Conservation (phyloP, 345 rosid species). For the Hibiscus tridactylites region DNA sequence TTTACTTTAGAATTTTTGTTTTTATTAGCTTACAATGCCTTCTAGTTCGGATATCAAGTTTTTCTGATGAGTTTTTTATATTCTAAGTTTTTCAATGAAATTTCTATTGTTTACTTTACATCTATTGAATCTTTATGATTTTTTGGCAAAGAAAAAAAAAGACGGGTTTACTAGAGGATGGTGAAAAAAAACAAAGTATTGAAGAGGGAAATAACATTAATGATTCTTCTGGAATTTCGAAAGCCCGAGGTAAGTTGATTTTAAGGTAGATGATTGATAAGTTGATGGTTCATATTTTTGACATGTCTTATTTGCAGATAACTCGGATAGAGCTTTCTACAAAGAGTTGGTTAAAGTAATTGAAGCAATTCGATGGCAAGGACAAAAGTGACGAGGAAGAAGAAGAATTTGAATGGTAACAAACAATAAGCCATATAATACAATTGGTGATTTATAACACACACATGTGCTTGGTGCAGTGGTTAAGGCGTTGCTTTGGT, state of each 20-base stretch:
- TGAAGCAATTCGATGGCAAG: too few relatives aligned
- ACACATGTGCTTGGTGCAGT: too few relatives aligned
- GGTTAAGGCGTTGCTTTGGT: too few relatives aligned
- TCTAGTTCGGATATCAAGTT: not conserved
- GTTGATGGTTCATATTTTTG: not conserved
- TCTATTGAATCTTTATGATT: not conserved
- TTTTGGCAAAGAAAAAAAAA: constrained; percentile 70
- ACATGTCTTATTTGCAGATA: constrained; percentile 36
- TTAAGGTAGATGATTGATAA: not conserved
- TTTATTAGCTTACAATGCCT: too few relatives aligned
- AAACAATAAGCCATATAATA: too few relatives aligned
- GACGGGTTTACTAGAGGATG: constrained; percentile 53
- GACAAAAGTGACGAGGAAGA: too few relatives aligned
- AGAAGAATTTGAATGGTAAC: too few relatives aligned
- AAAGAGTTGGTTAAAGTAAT: constrained; percentile 88
- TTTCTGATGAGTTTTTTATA: not conserved
- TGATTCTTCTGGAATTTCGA: constrained; percentile 24
- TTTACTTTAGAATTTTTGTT: not conserved
- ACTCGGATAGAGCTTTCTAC: constrained; percentile 82
- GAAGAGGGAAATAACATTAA: constrained; percentile 23
- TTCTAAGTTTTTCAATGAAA: not conserved
- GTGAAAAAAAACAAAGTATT: constrained; percentile 22
- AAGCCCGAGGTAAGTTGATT: constrained; percentile 41
- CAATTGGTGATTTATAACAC: too few relatives aligned
- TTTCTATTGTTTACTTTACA: not conserved